Evolutionary conservation across 1,139 yeast species (phyloP), one percentile per base, ranked within the genome.

Genomic region (Magnusiomyces paraingens): DNA sequence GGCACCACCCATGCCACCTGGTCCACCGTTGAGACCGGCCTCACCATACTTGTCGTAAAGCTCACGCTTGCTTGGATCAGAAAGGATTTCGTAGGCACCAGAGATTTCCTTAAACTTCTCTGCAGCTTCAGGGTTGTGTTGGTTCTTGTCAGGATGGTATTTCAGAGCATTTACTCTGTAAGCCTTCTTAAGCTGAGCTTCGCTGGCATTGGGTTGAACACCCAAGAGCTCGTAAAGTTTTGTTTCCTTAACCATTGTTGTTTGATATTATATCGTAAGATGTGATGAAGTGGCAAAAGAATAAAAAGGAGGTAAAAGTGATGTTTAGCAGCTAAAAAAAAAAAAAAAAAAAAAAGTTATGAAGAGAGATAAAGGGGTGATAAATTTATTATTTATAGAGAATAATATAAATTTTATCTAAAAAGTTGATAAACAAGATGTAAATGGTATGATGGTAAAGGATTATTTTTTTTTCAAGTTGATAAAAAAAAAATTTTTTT

Each of bases 41-140:
- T 84, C 86, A 70, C 99, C 99, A 68, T 82, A 89, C 62, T 80
- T 83, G 72, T 93, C 98, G 70, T 93, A 93, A 11, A 86, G 67
- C 52, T 85, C 87, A 74, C 98, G 86, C 78, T 91, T 93, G 68
- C 90, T 87, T 35, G 85, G 77, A 67, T 91, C 98, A 10, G 89
- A 80, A 59, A 93, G 78, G 36, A 89, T 77, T 72, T 93, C 98
- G 70, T 93, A 70, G 15, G 96, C 96, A 58, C 81, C 80, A 32
- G 93, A 82, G 59, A 86, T 78, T 70, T 88, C 96, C 74, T 91
- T 91, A 73, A 91, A 91, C 74, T 89, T 91, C 69, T 93, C 99
- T 54, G 96, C 95, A 41, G 96, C 98, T 63, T 80, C 84, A 68
- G 87, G 96, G 55, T 90, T 86, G 50, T 81, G 79, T 55, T 85